Evolutionary conservation across 805 yeast genomes (phyloP), one percentile per base, ranked within the genome.

Genomic region (Candida parachauliodes): DNA sequence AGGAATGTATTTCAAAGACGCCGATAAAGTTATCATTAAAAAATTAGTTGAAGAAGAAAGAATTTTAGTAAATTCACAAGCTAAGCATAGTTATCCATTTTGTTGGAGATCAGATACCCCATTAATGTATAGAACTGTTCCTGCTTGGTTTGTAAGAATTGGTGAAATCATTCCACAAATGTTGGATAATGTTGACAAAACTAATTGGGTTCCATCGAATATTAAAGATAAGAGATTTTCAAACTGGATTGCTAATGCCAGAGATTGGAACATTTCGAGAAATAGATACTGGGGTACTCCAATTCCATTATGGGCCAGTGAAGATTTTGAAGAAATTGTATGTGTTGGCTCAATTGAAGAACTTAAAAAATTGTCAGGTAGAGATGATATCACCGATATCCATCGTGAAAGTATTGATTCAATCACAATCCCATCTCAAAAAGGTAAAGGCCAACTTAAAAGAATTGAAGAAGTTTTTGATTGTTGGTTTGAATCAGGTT

Each of bases 41-140:
- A 68, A 76, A 47, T 73, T 93, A 59, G 85, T 93, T 42, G 85
- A 79, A 37, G 62, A 71, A 27, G 98, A 95, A 36, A 76, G 82
- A 48, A 50, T 93, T 25, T 70, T 93, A 47, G 76, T 79, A 29
- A 83, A 81, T 41, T 70, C 87, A 29, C 98, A 93, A 72, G 74
- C 89, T 49, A 81, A 81, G 68, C 99, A 93, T 75, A 83, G 95
- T 63, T 93, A 93, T 66, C 98, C 99, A 54, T 93, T 93, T 83
- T 93, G 99, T 72, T 93, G 99, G 99, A 84, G 99, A 77, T 91
- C 98, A 3, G 98, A 93, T 60, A 93, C 99, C 21, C 99, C 99
- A 38, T 79, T 93, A 60, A 65, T 93, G 49, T 93, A 93, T 73
- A 81, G 95, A 70, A 82, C 96, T 26, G 97, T 93, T 49, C 98